These are phyloP conservation scores for Ophiorrhiza pumila DNA, from an alignment of 257 asterid species.

Conservation along the genomic window DNA sequence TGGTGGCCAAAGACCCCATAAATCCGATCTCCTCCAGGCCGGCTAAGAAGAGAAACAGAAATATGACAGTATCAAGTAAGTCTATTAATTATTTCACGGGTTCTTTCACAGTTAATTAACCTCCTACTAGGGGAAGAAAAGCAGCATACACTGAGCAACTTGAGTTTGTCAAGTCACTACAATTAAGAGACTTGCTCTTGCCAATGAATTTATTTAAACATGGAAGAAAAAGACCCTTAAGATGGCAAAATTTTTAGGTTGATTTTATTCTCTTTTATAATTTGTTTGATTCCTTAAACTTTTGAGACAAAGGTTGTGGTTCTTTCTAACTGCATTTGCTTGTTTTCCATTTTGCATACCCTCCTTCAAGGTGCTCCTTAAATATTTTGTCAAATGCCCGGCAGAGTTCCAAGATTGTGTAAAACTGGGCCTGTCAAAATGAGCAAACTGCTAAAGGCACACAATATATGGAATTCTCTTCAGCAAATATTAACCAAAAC, in stretches of 20 bases:
- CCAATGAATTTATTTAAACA: background rate
- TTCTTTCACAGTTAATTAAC: background rate
- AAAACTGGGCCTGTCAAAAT: conserved; percentile 33
- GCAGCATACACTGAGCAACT: background rate
- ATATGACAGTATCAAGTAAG: background rate
- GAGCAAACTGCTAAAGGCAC: background rate
- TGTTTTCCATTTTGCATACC: conserved; percentile 20
- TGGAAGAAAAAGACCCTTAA: background rate
- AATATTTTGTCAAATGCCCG: conserved; percentile 45
- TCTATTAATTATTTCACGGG: background rate
- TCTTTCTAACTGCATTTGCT: background rate
- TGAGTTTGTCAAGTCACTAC: background rate
- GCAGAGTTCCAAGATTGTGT: conserved; percentile 43
- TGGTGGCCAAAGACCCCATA: conserved; percentile 43
- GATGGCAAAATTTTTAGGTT: background rate
- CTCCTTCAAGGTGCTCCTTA: conserved; percentile 55
- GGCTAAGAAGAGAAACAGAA: conserved; percentile 21
- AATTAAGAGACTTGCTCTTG: background rate
- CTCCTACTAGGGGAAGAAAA: background rate
- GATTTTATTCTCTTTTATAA: background rate
- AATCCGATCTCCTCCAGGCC: conserved; percentile 49
- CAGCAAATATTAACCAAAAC: background rate
- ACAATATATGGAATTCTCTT: background rate
- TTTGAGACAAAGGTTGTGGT: background rate
- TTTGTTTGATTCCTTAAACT: background rate